Conservation (phyloP, 1,284 basidiomycete species). For the Xerocomus amazonicus region DNA sequence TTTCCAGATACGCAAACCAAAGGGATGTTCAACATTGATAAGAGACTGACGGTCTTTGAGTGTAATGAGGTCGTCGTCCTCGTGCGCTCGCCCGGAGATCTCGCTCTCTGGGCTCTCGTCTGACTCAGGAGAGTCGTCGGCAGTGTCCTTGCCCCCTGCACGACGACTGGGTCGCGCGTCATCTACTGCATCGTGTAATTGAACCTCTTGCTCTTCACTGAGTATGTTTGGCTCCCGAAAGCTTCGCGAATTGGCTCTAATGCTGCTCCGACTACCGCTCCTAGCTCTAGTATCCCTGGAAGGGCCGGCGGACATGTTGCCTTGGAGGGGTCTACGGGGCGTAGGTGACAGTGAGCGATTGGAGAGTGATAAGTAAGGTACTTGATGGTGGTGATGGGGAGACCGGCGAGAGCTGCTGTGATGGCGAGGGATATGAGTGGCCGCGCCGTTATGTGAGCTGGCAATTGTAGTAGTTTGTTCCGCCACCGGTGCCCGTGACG, state of each 20-base stretch:
- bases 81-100: constrained; percentile 36
- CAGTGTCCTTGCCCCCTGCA: constrained; percentile 28
- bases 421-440: constrained; percentile 32
- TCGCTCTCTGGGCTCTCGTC: constrained; percentile 34
- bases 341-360: constrained; percentile 40
- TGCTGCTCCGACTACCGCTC: constrained; percentile 60
- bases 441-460: neutral
- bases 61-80: constrained; percentile 87
- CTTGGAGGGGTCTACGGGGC: constrained; percentile 33
- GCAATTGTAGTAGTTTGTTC: neutral
- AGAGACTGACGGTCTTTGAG: constrained; percentile 96
- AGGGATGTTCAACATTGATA: constrained; percentile 99
- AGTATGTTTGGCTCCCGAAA: constrained; percentile 43
- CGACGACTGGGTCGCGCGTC: constrained; percentile 28
- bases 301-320: constrained; percentile 50
- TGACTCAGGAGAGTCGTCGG: constrained; percentile 32
- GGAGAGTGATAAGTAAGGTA: constrained; percentile 47
- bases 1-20: constrained; percentile 99
- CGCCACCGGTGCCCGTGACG: constrained; percentile 16
- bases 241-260: constrained; percentile 42
- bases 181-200: constrained; percentile 30
- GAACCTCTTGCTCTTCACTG: constrained; percentile 44
- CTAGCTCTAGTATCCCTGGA: constrained; percentile 43
- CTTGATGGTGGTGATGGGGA: constrained; percentile 51
- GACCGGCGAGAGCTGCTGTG: constrained; percentile 53